Base-by-base conservation (phyloP, 805 yeast species). In the Hanseniaspora singularis region DNA sequence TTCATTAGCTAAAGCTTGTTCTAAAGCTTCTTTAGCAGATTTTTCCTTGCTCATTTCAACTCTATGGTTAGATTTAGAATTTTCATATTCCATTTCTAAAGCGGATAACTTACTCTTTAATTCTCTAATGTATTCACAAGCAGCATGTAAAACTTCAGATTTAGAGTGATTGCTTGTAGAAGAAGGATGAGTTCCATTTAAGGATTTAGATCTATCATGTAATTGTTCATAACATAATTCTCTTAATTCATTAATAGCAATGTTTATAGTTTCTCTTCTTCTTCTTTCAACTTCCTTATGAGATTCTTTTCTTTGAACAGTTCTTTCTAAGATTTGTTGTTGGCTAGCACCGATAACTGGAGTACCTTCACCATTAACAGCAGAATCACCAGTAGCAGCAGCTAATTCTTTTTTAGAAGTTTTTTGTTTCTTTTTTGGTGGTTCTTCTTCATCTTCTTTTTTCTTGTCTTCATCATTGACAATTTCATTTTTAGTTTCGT, bases 281-380 rank as follows among this genome's bases (percentile, higher is more conserved):
- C 95, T 77, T 59, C 95, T 74, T 66, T 88, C 96, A 19, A 88
- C 96, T 64, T 88, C 96, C 64, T 87, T 88, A 68, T 92, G 98
- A 64, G 86, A 88, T 56, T 84, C 84, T 57, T 82, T 79, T 57
- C 96, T 77, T 60, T 77, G 76, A 51, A 72, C 72, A 59, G 39
- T 19, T 14, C 22, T 36, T 81, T 86, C 89, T 92, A 83, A 16
- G 16, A 18, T 23, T 19, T 10, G n/a, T 38, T 38, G 14, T 27
- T n/a, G 16, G 22, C 15, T 5, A 18, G 33, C 5, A 20, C 24
- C 24, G 11, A 18, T 24, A 24, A 15, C 40, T 23, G 48, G 23
- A 26, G 31, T 16, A 15, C 19, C 28, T 56, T 44, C 56, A 55
- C 63, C 63, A 57, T 46, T 56, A 60, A 8, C 57, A 60, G 38